Conservation (phyloP, 805 yeast species). For the Candida silvicultrix region DNA sequence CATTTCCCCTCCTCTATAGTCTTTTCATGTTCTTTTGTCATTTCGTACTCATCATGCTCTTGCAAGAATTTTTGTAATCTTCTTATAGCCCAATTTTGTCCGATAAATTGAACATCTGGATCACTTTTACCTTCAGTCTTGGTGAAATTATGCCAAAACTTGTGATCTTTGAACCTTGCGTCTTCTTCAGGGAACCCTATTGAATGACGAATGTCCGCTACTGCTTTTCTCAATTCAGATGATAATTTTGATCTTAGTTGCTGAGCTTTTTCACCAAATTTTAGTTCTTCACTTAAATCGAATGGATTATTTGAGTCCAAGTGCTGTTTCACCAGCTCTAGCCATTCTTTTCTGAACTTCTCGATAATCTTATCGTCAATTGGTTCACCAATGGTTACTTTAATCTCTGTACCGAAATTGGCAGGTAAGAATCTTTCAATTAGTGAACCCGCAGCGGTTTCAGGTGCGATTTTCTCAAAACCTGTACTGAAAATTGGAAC, state of each 20-base stretch:
- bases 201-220: slow-evolving; percentile 39
- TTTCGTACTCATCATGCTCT: slow-evolving; percentile 15
- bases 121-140: slow-evolving; percentile 57
- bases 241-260: slow-evolving; percentile 68
- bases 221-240: slow-evolving; percentile 55
- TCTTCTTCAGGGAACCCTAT: slow-evolving; percentile 56
- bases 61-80: slow-evolving; percentile 48
- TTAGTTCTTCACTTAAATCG: slow-evolving; percentile 58
- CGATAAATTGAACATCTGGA: slow-evolving; percentile 65
- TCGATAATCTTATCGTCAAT: slow-evolving; percentile 55
- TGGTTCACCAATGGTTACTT: slow-evolving; percentile 66
- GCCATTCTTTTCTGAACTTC: slow-evolving; percentile 66
- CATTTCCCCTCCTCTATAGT: neutral
- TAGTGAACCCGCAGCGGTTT: slow-evolving; percentile 43
- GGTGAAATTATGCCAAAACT: slow-evolving; percentile 73
- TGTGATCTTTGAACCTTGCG: slow-evolving; percentile 55
- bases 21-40: neutral
- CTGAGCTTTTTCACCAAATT: slow-evolving; percentile 57
- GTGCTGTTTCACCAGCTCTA: slow-evolving; percentile 47
- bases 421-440: slow-evolving; percentile 54
- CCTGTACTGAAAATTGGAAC: slow-evolving; percentile 86
- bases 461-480: slow-evolving; percentile 83
- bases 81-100: slow-evolving; percentile 78
- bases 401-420: slow-evolving; percentile 60
- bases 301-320: slow-evolving; percentile 42